These are phyloP conservation scores for Nyctanthes arbortristis DNA, from an alignment of 257 asterid genomes.

Conservation along the genomic window DNA sequence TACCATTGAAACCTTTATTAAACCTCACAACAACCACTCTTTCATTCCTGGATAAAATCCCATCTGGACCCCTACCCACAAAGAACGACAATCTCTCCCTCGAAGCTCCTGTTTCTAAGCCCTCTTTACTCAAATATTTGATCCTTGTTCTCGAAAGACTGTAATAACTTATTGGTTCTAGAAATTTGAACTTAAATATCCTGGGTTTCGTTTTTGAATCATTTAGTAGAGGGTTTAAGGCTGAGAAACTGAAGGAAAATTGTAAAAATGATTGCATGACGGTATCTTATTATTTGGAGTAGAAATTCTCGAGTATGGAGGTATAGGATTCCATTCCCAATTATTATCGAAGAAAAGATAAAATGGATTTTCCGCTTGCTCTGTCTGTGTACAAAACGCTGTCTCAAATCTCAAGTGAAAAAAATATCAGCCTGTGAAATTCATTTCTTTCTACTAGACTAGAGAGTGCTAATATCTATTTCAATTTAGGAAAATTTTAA, in stretches of 20 bases:
- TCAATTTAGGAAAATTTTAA: too few species aligned
- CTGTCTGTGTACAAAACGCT: too few species aligned
- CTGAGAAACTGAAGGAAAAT: slow-evolving; percentile 46
- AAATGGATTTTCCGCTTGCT: too few species aligned
- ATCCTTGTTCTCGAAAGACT: slow-evolving; percentile 33
- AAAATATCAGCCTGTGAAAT: too few species aligned
- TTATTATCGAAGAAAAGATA: too few species aligned
- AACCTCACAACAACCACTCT: slow-evolving; percentile 51
- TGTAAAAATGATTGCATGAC: slow-evolving; percentile 55
- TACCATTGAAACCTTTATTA: slow-evolving; percentile 46
- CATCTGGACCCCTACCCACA: slow-evolving; percentile 46
- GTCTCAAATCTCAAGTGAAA: too few species aligned
- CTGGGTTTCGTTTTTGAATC: slow-evolving; percentile 27
- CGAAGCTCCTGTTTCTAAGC: slow-evolving; percentile 35
- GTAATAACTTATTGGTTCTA: slow-evolving; percentile 32
- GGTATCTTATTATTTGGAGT: background rate
- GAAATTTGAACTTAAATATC: slow-evolving; percentile 21
- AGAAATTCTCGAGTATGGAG: too few species aligned
- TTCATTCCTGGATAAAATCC: slow-evolving; percentile 33
- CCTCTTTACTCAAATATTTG: slow-evolving; percentile 25
- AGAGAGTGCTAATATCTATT: too few species aligned
- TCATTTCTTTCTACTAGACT: too few species aligned
- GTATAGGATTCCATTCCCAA: too few species aligned
- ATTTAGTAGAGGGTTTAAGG: slow-evolving; percentile 31
- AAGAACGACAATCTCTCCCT: slow-evolving; percentile 33